Evolutionary conservation across 2,329 filamentous ascomycete species (phyloP).

Genomic region (Alternaria arbusti): DNA sequence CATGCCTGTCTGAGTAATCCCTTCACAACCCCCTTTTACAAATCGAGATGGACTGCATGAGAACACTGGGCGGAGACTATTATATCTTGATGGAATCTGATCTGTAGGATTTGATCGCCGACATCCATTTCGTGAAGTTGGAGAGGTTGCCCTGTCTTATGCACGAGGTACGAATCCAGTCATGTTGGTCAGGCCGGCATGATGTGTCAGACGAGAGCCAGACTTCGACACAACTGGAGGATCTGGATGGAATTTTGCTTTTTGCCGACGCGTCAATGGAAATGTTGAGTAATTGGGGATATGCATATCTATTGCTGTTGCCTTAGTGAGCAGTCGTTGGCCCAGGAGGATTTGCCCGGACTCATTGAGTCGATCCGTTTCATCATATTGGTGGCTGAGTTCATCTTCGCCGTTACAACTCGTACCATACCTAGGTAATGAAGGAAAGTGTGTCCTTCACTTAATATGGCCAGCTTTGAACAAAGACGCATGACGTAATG

Average conservation of each 20-base stretch:
- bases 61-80: not conserved
- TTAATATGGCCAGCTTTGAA: not conserved
- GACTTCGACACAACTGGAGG: not conserved
- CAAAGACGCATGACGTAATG: not conserved
- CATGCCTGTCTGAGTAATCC: not conserved
- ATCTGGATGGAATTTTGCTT: not conserved
- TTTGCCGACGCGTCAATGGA: not conserved
- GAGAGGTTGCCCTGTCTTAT: not conserved
- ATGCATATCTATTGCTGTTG: not conserved
- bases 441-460: not conserved
- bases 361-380: not conserved
- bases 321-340: not conserved
- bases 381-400: not conserved
- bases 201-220: not conserved
- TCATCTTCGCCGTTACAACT: not conserved
- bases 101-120: not conserved
- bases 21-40: not conserved
- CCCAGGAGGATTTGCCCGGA: not conserved
- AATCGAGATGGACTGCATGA: not conserved
- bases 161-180: not conserved
- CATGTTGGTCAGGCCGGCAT: not conserved
- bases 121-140: not conserved
- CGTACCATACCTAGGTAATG: not conserved
- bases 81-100: not conserved
- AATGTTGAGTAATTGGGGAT: not conserved